Base-by-base conservation (phyloP, 805 yeast species). In the Candida hispaniensis region DNA sequence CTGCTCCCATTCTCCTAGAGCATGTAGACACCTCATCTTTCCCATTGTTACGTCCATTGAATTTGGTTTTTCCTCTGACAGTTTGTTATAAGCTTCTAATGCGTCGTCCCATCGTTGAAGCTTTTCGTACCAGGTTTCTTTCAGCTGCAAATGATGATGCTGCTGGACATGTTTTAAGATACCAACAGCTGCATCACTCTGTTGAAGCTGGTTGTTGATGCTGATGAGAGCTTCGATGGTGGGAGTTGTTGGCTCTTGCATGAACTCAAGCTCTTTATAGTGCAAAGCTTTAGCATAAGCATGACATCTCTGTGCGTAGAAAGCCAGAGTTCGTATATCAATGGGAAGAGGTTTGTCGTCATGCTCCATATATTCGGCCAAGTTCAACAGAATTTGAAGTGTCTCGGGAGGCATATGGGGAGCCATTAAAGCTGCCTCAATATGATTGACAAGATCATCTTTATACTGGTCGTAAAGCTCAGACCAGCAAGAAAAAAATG, bases 101-200 rank as follows among this genome's bases (percentile, higher is more conserved):
- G 99, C 99, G 58, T 91, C 98, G 46, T 88, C 97, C 99, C 99
- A 91, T 43, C 97, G 66, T 51, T 85, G 96, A 26, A 91, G 61
- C 52, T 88, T 91, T 55, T 91, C 98, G 50, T 82, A 91, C 98
- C 98, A 91, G 0, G 95, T 81, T 56, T 91, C 98, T 50, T 86
- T 88, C 42, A 93, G 67, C 55, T 86, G 95, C 27, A 91, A 61
- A 35, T 58, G 54, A 32, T 62, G 63, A 50, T 88, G 94, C 43
- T 81, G 88, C 42, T 79, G 75, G 4, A 50, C 51, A 30, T 49
- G 50, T 50, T 85, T 88, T 47, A 91, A 65, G 38, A 91, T 86
- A 43, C 99, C 99, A 39, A 88, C 82, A 0, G 98, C 97, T 0
- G 99, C 95, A 59, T 91, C 99, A 0, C 93, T 76, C 53, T 93